Evolutionary conservation across 805 yeast species (phyloP).

Genomic region (Yarrowia deformans): DNA sequence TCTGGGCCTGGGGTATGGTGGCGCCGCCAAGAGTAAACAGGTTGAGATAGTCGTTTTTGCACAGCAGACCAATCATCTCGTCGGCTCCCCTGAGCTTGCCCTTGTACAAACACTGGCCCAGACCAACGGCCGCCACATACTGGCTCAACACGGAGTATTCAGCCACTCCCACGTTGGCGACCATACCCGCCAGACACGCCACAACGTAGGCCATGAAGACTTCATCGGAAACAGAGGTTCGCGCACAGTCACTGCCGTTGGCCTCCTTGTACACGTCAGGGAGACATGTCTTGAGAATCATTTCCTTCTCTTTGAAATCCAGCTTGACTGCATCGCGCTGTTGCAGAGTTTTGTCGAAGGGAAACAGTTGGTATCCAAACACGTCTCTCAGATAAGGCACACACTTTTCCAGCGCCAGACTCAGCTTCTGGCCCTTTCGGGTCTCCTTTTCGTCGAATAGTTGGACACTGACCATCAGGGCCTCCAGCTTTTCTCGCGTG

Average conservation of each 20-base stretch:
- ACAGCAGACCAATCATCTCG: constrained; percentile 15
- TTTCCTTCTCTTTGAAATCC: constrained; percentile 13
- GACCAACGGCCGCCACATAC: background rate
- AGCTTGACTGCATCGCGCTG: background rate
- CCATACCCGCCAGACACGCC: constrained; percentile 1
- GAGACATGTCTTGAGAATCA: background rate
- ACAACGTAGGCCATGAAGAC: constrained; percentile 19
- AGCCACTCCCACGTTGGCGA: background rate
- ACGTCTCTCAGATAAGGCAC: background rate
- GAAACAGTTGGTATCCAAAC: constrained; percentile 13
- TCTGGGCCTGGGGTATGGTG: background rate
- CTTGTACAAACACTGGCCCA: constrained; percentile 17
- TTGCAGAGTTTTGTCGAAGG: background rate
- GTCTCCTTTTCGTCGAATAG: constrained; percentile 16
- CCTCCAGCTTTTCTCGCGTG: constrained; percentile 1
- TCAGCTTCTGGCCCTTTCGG: background rate
- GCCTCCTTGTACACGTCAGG: background rate
- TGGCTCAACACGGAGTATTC: background rate
- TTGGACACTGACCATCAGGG: background rate
- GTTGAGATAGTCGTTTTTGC: constrained; percentile 5
- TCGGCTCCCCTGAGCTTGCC: constrained; percentile 4
- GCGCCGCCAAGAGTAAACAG: constrained; percentile 3
- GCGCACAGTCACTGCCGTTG: background rate
- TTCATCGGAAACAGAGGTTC: constrained; percentile 19
- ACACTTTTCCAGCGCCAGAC: background rate